Evolutionary conservation across 2,329 filamentous ascomycete genomes (phyloP), one percentile per base, ranked within the genome.

Genomic region (Arachnomyces sp.): DNA sequence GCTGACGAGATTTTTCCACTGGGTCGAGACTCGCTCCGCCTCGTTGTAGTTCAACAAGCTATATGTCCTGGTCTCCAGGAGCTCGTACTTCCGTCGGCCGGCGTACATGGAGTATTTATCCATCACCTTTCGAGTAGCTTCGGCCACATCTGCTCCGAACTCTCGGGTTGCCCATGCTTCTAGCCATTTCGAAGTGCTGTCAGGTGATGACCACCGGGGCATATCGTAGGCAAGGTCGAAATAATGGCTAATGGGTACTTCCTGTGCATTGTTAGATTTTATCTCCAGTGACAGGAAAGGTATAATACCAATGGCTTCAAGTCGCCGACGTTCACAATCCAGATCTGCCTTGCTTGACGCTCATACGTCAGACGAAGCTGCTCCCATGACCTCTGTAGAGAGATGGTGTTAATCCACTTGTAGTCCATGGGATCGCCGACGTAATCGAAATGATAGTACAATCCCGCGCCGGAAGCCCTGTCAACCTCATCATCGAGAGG

Each of bases 271-370:
- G 16, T 11, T 33, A 21, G 31, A 11, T 32, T 29, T 31, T 8
- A 32, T 11, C 11, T n/a, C 9, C 8, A 32, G 18, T 21, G 3
- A 29, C 18, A 21, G 5, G 3, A 11, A 7, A 18, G 2, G 8
- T 12, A 34, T 4, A n/a, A 35, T 53, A 66, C 66, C 9, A 78
- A 65, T 1, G 75, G 75, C 60, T 82, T 83, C 45, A 83, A 67
- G 51, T 83, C 79, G 31, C 78, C 79, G 14, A 82, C 75, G 46
- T 83, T 83, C 48, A 81, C 76, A 32, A 82, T 71, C 79, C 78
- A 83, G 45, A 83, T 78, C 13, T 73, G 66, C 46, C 74, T 68
- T 3, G 77, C 78, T 2, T 75, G 65, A 30, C 76, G 69, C 15
- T 75, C 67, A 40, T 79, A 74, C 2, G 80, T 74, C 4, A 80